These are phyloP conservation scores for Heritiera fomes DNA, from an alignment of 345 rosid genomes.

Conservation along the genomic window DNA sequence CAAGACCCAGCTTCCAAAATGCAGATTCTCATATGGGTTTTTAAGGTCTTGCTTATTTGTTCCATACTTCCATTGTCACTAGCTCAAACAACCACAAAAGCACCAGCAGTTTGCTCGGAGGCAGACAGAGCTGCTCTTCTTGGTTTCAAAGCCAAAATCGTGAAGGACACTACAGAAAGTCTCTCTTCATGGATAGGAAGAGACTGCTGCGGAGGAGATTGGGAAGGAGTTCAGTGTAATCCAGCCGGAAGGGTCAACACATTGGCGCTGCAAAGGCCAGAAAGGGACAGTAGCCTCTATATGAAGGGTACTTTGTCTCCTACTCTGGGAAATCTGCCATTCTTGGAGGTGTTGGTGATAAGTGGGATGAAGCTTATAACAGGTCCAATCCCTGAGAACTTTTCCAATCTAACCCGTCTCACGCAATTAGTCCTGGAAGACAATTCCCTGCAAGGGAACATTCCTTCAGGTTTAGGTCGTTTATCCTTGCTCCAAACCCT, in stretches of 20 bases:
- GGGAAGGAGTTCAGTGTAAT: conserved; percentile 89
- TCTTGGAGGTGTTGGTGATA: conserved; percentile 58
- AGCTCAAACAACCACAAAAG: conserved; percentile 25
- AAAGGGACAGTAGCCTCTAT: conserved; percentile 46
- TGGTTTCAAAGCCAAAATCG: conserved; percentile 69
- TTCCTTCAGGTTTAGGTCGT: conserved; percentile 62
- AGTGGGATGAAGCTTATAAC: conserved; percentile 73
- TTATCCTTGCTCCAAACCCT: conserved; percentile 52
- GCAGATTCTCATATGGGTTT: conserved; percentile 63
- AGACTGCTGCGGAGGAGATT: conserved; percentile 80
- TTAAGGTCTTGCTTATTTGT: conserved; percentile 43
- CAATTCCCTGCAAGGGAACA: conserved; percentile 65
- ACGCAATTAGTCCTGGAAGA: conserved; percentile 65
- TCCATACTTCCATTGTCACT: conserved; percentile 29
- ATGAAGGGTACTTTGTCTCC: conserved; percentile 83
- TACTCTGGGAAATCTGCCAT: conserved; percentile 56
- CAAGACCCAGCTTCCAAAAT: conserved; percentile 59
- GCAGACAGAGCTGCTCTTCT: conserved; percentile 76
- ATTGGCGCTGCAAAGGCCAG: conserved; percentile 53
- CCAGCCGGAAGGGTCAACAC: conserved; percentile 65
- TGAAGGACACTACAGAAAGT: conserved; percentile 63
- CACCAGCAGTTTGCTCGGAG: conserved; percentile 50
- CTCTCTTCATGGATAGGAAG: conserved; percentile 71
- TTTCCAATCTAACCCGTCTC: conserved; percentile 53
- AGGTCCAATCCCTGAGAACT: conserved; percentile 69